phyloP scores from a whole-genome alignment of 164 flowering plant genomes.

The Magnolia kwangsiensis region DNA sequence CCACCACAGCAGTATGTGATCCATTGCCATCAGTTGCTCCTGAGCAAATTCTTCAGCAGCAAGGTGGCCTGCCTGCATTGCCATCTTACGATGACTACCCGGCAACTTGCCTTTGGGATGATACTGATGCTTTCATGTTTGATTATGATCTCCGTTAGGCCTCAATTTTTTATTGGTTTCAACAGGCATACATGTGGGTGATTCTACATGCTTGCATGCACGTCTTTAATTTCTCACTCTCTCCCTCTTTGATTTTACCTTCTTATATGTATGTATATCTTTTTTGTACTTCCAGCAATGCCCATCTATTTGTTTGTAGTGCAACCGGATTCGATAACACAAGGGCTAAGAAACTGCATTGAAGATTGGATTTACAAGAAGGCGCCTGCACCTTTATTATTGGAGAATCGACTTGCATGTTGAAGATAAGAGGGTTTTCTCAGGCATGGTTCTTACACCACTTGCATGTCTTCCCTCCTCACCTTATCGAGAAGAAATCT shows the following conservation, averaged over 20 bases:
- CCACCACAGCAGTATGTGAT: constrained; percentile 11
- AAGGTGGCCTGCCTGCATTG: constrained; percentile 24
- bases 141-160: constrained; percentile 29
- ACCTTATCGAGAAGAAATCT: neutral
- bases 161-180: neutral
- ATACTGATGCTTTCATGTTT: constrained; percentile 47
- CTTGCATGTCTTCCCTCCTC: neutral
- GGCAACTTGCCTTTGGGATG: constrained; percentile 54
- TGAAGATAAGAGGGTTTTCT: neutral
- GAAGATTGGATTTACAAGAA: neutral
- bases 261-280: neutral
- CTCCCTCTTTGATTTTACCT: neutral
- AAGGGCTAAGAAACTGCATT: neutral
- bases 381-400: neutral
- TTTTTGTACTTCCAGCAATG: neutral
- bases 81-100: constrained; percentile 47
- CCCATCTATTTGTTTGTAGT: neutral
- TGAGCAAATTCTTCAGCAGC: neutral
- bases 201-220: neutral
- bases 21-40: constrained; percentile 8
- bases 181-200: neutral
- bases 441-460: neutral
- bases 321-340: neutral
- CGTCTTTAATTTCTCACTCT: neutral
- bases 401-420: neutral